Evolutionary conservation across 2,329 filamentous ascomycete genomes (phyloP), one percentile per base, ranked within the genome.

Genomic region (Falciphora oryzae): DNA sequence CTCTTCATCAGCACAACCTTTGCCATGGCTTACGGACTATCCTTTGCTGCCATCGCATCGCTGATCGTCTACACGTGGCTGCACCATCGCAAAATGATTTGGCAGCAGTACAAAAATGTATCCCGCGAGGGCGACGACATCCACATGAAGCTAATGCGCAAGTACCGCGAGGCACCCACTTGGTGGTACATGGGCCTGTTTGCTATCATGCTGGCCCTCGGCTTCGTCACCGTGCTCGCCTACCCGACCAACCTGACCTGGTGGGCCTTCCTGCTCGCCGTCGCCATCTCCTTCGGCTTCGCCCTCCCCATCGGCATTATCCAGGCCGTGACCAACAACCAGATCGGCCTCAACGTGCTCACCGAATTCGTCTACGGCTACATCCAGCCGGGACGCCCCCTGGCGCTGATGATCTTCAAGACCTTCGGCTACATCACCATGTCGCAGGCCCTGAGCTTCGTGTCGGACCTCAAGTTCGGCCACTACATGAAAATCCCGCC

Each of bases 301-400:
- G 79, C 87, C 11, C 75, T 91, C 16, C 89, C 89, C 0, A 87
- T 88, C 60, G 86, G 86, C 57, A 90, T 91, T 65, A 85, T 92
- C 44, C 83, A 90, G 70, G 89, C 88, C 53, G 81, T 88, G 5
- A 89, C 89, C 4, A 87, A 90, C 71, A 88, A 89, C 73, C 79
- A 90, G 77, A 87, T 91, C 53, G 88, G 88, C 1, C 78, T 92
- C 50, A 92, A 92, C 67, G 89, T 93, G 31, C 77, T 92, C 67
- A 90, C 89, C 0, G 89, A 91, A 75, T 91, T 92, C 68, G 78
- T 93, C 4, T 86, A 87, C 65, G 90, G 90, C 1, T 92, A 92
- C 70, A 89, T 92, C 70, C 88, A 91, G 67, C 89, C 89, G 0
- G 90, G 90, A 2, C 78, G 84, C 7, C 89, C 90, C 0, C 77